phyloP scores from a whole-genome alignment of 1,139 yeast species.

The Suhomyces panamericanus region DNA sequence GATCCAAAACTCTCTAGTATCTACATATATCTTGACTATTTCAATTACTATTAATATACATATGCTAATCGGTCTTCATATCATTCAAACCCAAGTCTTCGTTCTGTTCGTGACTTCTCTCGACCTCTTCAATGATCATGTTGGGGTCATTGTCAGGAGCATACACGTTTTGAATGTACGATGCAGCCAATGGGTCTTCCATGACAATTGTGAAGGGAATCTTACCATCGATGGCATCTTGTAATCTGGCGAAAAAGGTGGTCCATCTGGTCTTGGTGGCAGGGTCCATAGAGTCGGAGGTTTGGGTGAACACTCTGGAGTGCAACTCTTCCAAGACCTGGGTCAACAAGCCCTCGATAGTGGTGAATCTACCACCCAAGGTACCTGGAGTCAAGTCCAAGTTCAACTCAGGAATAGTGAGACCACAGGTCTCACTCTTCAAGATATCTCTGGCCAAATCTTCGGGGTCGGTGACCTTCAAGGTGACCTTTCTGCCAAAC shows the following conservation, averaged over 20 bases:
- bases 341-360: conserved; percentile 85
- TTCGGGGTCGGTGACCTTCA: conserved; percentile 84
- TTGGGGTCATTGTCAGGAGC: conserved; percentile 99
- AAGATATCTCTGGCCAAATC: conserved; percentile 93
- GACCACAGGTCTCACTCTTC: conserved; percentile 90
- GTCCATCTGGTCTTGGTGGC: conserved; percentile 80
- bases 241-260: conserved; percentile 68
- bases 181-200: conserved; percentile 94
- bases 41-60: not conserved
- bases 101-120: conserved; percentile 82
- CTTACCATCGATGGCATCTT: conserved; percentile 82
- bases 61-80: conserved; percentile 45
- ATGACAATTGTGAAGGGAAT: conserved; percentile 78
- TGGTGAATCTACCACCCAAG: conserved; percentile 96
- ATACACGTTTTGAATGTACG: conserved; percentile 93
- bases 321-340: conserved; percentile 92
- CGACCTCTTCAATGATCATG: conserved; percentile 87
- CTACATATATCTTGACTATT: not conserved
- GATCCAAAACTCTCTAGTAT: too few relatives aligned
- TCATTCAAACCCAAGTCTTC: conserved; percentile 91
- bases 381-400: conserved; percentile 96
- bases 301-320: conserved; percentile 77
- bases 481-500: conserved; percentile 72
- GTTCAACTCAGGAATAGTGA: conserved; percentile 81
- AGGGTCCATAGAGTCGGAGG: conserved; percentile 89